Evolutionary conservation across 129 eudicot genomes (phyloP).

Genomic region (Centaurea solstitialis): DNA sequence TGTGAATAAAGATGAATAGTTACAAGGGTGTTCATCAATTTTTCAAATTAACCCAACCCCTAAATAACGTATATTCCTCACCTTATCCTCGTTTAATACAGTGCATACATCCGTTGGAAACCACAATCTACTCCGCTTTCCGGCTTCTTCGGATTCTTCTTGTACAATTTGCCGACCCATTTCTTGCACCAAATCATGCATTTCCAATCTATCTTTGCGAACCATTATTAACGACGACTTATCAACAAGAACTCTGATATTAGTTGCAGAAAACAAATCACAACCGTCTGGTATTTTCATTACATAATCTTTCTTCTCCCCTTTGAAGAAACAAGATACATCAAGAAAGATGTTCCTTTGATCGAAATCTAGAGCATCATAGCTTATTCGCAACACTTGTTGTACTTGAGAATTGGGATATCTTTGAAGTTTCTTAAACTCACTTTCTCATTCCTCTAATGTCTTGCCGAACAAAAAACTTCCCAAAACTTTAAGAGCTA

Average conservation of each 20-base stretch:
- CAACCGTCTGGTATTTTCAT: conserved; percentile 26
- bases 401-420: conserved; percentile 26
- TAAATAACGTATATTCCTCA: background rate
- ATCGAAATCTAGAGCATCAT: conserved; percentile 31
- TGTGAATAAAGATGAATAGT: too few relatives aligned
- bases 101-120: conserved; percentile 26
- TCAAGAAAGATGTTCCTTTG: conserved; percentile 43
- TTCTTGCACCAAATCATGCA: conserved; percentile 50
- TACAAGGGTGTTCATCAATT: too few relatives aligned
- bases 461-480: conserved; percentile 22
- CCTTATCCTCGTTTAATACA: conserved; percentile 35
- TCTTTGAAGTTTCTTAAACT: conserved; percentile 23
- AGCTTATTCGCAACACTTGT: conserved; percentile 31
- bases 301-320: conserved; percentile 28
- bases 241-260: conserved; percentile 38
- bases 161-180: conserved; percentile 49
- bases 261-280: conserved; percentile 29
- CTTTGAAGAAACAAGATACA: conserved; percentile 42
- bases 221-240: conserved; percentile 27
- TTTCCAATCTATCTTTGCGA: conserved; percentile 3
- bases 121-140: conserved; percentile 39
- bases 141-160: conserved; percentile 23
- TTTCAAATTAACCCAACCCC: too few relatives aligned
- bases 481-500: conserved; percentile 40
- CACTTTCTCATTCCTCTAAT: conserved; percentile 31